These are phyloP conservation scores for Penicillium cinerascens DNA, from an alignment of 495 filamentous ascomycete genomes.

Conservation along the genomic window DNA sequence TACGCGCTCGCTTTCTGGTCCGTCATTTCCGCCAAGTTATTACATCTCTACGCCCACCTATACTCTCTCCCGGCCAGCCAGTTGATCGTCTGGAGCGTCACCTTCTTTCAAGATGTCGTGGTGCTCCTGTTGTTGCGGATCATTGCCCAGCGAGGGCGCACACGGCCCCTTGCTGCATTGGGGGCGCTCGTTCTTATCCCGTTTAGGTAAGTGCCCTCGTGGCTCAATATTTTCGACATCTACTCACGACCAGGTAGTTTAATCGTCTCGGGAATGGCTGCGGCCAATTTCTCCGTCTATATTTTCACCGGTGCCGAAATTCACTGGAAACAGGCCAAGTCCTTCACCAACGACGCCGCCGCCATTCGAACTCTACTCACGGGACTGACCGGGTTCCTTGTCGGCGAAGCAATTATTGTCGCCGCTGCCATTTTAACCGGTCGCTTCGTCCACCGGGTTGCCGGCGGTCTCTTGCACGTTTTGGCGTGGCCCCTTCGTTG, in stretches of 20 bases:
- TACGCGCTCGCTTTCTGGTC: slow-evolving; percentile 34
- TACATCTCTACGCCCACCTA: slow-evolving; percentile 39
- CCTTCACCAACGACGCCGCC: slow-evolving; percentile 35
- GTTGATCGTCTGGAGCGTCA: slow-evolving; percentile 33
- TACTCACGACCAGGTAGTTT: slow-evolving; percentile 13
- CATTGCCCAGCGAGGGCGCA: slow-evolving; percentile 18
- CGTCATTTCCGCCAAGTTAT: slow-evolving; percentile 31
- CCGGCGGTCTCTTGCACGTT: slow-evolving; percentile 30
- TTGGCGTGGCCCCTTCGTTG: slow-evolving; percentile 30
- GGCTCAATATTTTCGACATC: background rate
- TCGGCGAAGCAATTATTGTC: slow-evolving; percentile 30
- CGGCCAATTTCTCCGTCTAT: slow-evolving; percentile 38
- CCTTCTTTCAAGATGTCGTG: slow-evolving; percentile 39
- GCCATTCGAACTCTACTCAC: slow-evolving; percentile 36
- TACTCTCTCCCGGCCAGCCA: slow-evolving; percentile 30
- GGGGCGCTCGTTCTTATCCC: slow-evolving; percentile 25
- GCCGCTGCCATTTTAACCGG: slow-evolving; percentile 26
- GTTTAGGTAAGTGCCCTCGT: slow-evolving; percentile 31
- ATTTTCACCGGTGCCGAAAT: slow-evolving; percentile 39
- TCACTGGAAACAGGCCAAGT: slow-evolving; percentile 39
- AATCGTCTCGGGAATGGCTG: slow-evolving; percentile 34
- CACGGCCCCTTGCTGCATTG: slow-evolving; percentile 20
- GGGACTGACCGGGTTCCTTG: slow-evolving; percentile 36
- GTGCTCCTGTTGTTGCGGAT: slow-evolving; percentile 31
- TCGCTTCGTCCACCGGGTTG: slow-evolving; percentile 19